A percentile compares a stretch with the other conserved stretches of the same genome.
These are phyloP conservation scores for Clonostachys solani DNA, from an alignment of 2,329 filamentous ascomycete species.

Conservation along the genomic window DNA sequence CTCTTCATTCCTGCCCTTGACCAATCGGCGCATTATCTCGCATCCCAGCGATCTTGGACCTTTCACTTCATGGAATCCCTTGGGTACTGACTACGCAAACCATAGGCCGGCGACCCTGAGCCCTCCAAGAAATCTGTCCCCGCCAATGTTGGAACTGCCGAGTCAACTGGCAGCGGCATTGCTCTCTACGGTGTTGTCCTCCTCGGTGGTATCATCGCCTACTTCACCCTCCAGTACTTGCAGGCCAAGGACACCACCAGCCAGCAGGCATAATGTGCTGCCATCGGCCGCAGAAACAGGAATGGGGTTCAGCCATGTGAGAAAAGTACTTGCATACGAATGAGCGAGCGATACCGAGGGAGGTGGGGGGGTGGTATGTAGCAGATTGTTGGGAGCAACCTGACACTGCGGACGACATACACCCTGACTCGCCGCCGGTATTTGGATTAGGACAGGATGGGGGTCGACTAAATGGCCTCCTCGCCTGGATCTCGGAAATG, in stretches of 20 bases:
- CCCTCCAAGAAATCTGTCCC: constrained; percentile 53
- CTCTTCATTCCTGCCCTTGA: not conserved
- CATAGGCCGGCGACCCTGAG: constrained; percentile 70
- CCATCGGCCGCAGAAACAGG: not conserved
- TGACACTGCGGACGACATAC: too few relatives aligned
- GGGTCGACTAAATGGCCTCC: too few relatives aligned
- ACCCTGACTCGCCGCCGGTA: too few relatives aligned
- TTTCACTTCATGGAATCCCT: too few relatives aligned
- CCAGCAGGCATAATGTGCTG: constrained; percentile 10
- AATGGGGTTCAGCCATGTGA: too few relatives aligned
- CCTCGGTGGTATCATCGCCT: constrained; percentile 72
- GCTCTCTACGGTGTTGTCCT: constrained; percentile 79
- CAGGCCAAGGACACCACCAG: constrained; percentile 43
- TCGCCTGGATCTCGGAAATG: too few relatives aligned
- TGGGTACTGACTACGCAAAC: not conserved
- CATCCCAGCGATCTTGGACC: not conserved
- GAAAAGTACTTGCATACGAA: too few relatives aligned
- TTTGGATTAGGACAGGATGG: too few relatives aligned
- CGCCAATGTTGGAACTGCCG: constrained; percentile 41
- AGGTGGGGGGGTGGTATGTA: too few relatives aligned
- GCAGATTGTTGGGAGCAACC: too few relatives aligned
- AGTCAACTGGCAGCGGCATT: constrained; percentile 61
- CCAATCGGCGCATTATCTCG: not conserved
- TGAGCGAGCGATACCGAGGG: too few relatives aligned
- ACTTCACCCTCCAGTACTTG: constrained; percentile 81